phyloP scores from a whole-genome alignment of 768 basidiomycete species.

The Cubamyces lactineus region DNA sequence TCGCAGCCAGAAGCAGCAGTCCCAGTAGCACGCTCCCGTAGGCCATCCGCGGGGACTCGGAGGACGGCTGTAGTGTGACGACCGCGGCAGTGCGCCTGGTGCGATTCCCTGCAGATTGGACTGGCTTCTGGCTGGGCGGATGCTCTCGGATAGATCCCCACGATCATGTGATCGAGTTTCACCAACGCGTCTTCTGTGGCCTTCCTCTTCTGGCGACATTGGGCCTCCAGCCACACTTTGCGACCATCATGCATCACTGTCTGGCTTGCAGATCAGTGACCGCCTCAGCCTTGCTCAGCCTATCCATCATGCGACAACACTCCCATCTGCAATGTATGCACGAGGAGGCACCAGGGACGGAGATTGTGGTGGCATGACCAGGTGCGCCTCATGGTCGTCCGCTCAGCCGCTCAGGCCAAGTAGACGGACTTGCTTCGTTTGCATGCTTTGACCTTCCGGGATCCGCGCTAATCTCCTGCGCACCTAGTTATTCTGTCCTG shows the following conservation, averaged over 20 bases:
- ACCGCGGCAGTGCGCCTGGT: too few relatives aligned
- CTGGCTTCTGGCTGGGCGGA: background rate
- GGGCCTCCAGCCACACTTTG: background rate
- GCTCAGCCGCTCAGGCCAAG: background rate
- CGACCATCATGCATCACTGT: background rate
- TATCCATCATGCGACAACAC: background rate
- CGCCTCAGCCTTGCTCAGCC: background rate
- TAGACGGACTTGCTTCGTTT: background rate
- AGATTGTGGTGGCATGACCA: background rate
- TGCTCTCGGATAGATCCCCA: background rate
- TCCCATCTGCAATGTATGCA: background rate
- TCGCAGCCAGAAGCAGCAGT: too few relatives aligned
- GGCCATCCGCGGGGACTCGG: too few relatives aligned
- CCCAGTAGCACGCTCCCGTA: too few relatives aligned
- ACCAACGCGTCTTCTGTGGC: background rate
- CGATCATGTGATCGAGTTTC: constrained; percentile 7
- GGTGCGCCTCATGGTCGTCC: background rate
- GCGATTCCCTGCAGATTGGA: background rate
- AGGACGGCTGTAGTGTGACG: too few relatives aligned
- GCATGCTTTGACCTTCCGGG: background rate
- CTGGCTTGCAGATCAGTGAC: background rate
- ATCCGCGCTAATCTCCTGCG: background rate
- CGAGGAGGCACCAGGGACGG: constrained; percentile 2
- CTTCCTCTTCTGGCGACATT: background rate
- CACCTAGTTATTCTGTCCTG: background rate